Conservation (phyloP, 345 rosid species). For the Eucalyptus viminalis region DNA sequence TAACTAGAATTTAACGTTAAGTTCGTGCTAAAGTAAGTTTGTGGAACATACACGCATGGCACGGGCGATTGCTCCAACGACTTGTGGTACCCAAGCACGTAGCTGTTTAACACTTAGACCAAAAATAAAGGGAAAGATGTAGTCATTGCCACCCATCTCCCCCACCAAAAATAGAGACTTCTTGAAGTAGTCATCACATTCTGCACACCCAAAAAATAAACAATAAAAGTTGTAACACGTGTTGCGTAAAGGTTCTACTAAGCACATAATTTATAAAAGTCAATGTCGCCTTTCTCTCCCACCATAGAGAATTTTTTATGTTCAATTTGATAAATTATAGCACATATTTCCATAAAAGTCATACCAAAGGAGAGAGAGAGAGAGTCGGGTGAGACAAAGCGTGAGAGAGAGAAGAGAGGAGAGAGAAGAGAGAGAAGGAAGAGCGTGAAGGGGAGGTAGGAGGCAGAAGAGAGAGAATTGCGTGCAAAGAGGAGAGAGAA, state of each 20-base stretch:
- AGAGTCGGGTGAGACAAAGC: too few species aligned
- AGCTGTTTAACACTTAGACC: slow-evolving; percentile 19
- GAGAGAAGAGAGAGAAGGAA: too few species aligned
- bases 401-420: too few species aligned
- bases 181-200: slow-evolving; percentile 27
- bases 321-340: not conserved
- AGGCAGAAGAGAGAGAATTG: too few species aligned
- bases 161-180: slow-evolving; percentile 50
- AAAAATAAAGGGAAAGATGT: slow-evolving; percentile 20
- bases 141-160: slow-evolving; percentile 66
- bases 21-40: not conserved
- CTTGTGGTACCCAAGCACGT: slow-evolving; percentile 20
- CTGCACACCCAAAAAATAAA: slow-evolving; percentile 1
- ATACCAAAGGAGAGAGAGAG: not conserved
- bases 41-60: not conserved
- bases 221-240: not conserved
- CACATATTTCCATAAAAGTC: not conserved
- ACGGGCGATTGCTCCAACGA: slow-evolving; percentile 21
- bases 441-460: too few species aligned
- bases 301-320: not conserved
- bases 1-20: not conserved
- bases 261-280: not conserved
- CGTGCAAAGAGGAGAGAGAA: too few species aligned
- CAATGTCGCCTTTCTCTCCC: not conserved
- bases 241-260: not conserved